phyloP scores from a whole-genome alignment of 2,329 filamentous ascomycete species.

The Pseudogymnoascus pannorum region DNA sequence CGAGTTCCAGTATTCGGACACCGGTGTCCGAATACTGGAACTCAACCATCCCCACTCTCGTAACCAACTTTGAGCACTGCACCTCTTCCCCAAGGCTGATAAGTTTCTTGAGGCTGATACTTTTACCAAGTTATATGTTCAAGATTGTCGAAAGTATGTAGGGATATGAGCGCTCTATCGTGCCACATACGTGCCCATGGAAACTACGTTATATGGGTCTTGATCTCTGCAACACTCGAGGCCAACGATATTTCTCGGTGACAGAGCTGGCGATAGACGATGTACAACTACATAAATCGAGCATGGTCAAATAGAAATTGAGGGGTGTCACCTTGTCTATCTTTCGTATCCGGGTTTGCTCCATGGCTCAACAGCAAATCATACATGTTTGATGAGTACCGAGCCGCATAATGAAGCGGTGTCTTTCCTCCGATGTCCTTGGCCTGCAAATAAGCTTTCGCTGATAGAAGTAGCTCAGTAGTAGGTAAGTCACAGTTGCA shows the following conservation, averaged over 20 bases:
- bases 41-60: too few species aligned
- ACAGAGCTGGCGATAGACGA: neutral
- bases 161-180: neutral
- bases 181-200: neutral
- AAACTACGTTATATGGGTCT: neutral
- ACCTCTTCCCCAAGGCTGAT: neutral
- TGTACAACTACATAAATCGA: neutral
- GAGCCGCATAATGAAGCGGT: neutral
- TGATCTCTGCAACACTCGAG: neutral
- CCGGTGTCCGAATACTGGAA: too few species aligned
- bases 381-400: neutral
- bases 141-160: constrained; percentile 23
- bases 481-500: neutral
- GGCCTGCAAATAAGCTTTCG: neutral
- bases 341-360: neutral
- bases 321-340: constrained; percentile 37
- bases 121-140: neutral
- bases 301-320: constrained; percentile 45
- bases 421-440: neutral
- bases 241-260: neutral
- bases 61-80: too few species aligned
- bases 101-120: neutral
- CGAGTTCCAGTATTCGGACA: too few species aligned
- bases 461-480: neutral
- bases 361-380: neutral